Base-by-base conservation (phyloP, 2,329 filamentous ascomycete species). In the Fusarium sp. region DNA sequence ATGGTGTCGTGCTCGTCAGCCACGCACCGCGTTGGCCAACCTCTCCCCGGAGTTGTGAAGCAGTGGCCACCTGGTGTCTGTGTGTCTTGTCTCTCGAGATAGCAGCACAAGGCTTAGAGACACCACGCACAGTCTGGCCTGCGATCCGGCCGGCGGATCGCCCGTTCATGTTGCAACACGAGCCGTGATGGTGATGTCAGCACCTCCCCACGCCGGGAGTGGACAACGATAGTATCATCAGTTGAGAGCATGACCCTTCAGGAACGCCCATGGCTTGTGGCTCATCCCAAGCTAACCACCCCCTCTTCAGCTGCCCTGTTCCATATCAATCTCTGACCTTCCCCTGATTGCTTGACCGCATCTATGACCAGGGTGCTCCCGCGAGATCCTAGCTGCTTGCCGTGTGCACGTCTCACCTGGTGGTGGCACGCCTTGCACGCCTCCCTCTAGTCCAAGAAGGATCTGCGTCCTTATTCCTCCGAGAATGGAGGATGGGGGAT, bases 401-500 rank as follows among this genome's bases (percentile, higher is more conserved):
- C 69, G 77, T 76, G 75, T 70, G 77, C 77, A 79, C 77, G 77
- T 79, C 75, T 78, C 77, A 76, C 71, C 18, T 59, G 57, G 57
- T 62, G 74, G 74, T 74, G 58, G 63, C 64, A 63, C 65, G 70
- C 57, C 61, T 56, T 27, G 27, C 56, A 62, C 42, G 38, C 29
- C 66, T 59, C 61, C 57, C 63, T 72, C 65, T 65, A 63, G 65
- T 29, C 65, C 66, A 68, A 74, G 67, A 65, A 66, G 58, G 75
- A 79, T 79, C 73, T 70, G 50, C 74, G 66, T 71, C 65, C 62
- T 69, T 77, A 58, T 65, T 66, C 70, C 61, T 70, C 60, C 70
- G 47, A 54, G 42, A 33, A 62, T 71, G 73, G 70, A 71, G 59
- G 69, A 75, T 75, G 65, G 40, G 50, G 59, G 65, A 72, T 66